Evolutionary conservation across 768 basidiomycete species (phyloP), one percentile per base, ranked within the genome.

Genomic region (Suillus occidentalis): DNA sequence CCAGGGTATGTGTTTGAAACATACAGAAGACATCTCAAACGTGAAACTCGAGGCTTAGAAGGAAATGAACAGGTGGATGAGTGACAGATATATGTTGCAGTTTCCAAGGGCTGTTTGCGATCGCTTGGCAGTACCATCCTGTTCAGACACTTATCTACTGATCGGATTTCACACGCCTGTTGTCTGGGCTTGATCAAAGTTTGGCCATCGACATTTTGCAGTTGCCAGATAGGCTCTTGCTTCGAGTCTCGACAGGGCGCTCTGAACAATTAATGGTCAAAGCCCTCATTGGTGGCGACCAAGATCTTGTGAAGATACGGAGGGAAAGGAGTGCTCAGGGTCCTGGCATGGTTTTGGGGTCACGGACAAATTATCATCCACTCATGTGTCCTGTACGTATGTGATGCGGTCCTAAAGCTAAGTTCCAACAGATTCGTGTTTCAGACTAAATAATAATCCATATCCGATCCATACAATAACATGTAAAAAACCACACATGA

Each of bases 111-210:
- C 12, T 25, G 20, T 70, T 58, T 66, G 65, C 60, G 57, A 61
- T 52, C 12, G 63, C 40, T 31, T 62, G 53, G 57, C 55, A 63
- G 39, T 39, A 18, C 14, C 22, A 62, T 67, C 74, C 70, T 70
- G 77, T 62, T 56, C 55, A 56, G 60, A 49, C 53, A 42, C 64
- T 68, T 56, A 74, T 75, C 64, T 63, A 67, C 63, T 67, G 76
- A 87, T 87, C 62, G 85, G 88, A 89, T 90, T 89, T 90, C 88
- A 72, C 89, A 90, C 88, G 87, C 73, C 66, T 71, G 65, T 20
- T 55, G 53, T 31, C 53, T 55, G 6, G 31, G 31, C 36, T n/a
- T 60, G n/a, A 50, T n/a, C 14, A 57, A 57, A 57, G 37, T 57
- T 39, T 16, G 36, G 36, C 37, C 14, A 37, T 22, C 39, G n/a